Base-by-base conservation (phyloP, 1,284 basidiomycete genomes). In the Cryptococcus depauperatus region DNA sequence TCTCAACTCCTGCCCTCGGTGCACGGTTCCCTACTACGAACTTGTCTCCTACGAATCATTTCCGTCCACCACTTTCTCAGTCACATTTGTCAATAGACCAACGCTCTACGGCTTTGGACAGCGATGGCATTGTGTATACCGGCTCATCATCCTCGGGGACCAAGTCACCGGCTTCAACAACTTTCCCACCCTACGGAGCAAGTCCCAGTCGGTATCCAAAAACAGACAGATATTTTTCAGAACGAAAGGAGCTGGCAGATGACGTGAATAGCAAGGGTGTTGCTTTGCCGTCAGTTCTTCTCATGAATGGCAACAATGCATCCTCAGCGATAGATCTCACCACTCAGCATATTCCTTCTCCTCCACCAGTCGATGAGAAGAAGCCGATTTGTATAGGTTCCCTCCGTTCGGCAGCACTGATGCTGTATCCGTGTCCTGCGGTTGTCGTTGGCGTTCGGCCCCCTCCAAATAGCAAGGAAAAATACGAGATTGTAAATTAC, bases 361-460 rank as follows among this genome's bases (percentile, higher is more conserved):
- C 52, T 9, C 57, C 52, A 11, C 28, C 45, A 1, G 39, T 44
- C 16, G 47, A 55, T n/a, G 50, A 54, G 23, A 64, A 63, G 39
- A 51, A 59, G 32, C 63, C 69, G 0, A 79, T 93, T 37, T 93
- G 90, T 66, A 91, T 95, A 47, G 90, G 90, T 2, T 83, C 86
- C 44, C 74, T 95, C 40, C 75, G 77, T 34, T 82, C 83, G 8
- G 84, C 83, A 13, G 88, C 86, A 4, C 77, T 93, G 37, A 82
- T 93, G 44, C 75, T 92, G 7, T 91, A 91, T 68, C 89, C 87
- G 3, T 78, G 84, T n/a, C 62, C 76, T 19, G 90, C 88, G 60
- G 72, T 87, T 18, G 64, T 76, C 25, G 71, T 76, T 6, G 77
- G 76, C 46, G 45, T 47, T 32, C 52, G 38, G 72, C 76, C 57